These are phyloP conservation scores for Irpex lacteus DNA, from an alignment of 1,284 basidiomycete genomes.

Conservation along the genomic window DNA sequence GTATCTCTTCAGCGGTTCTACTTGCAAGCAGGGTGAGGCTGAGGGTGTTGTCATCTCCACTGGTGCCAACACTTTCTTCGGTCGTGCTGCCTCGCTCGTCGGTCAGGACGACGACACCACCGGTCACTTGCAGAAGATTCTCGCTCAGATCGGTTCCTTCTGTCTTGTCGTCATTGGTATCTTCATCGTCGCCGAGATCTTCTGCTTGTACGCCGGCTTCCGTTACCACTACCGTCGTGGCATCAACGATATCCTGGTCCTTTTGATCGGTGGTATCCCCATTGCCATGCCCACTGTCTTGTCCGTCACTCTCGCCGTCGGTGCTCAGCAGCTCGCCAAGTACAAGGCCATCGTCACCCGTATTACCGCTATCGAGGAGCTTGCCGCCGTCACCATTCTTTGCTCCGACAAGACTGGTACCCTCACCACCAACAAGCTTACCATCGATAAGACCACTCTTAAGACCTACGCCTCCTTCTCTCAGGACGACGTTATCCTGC, in stretches of 20 bases:
- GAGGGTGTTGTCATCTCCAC: conserved; percentile 97
- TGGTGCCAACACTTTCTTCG: conserved; percentile 95
- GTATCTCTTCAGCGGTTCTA: conserved; percentile 68
- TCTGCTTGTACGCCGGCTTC: conserved; percentile 88
- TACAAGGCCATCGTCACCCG: conserved; percentile 98
- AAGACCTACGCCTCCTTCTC: conserved; percentile 90
- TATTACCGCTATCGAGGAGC: conserved; percentile 97
- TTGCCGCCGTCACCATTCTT: conserved; percentile 95
- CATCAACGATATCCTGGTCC: conserved; percentile 94
- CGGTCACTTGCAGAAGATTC: conserved; percentile 97
- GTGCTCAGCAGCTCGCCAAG: conserved; percentile 96
- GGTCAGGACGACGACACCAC: conserved; percentile 95
- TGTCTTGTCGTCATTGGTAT: conserved; percentile 92
- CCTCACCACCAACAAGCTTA: conserved; percentile 98
- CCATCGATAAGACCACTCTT: conserved; percentile 92
- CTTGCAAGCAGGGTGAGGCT: conserved; percentile 96
- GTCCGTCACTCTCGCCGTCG: conserved; percentile 95
- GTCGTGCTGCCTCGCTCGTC: conserved; percentile 92
- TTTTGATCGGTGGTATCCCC: conserved; percentile 98
- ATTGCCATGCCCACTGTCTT: conserved; percentile 98
- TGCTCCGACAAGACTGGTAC: conserved; percentile 99
- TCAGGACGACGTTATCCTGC: conserved; percentile 87
- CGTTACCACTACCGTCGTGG: conserved; percentile 88
- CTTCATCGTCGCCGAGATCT: conserved; percentile 88
- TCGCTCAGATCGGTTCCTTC: conserved; percentile 95